Percentiles rank a stretch among this genome's conserved stretches.
These are phyloP conservation scores for Calocybe indica DNA, from an alignment of 768 basidiomycete species.

Conservation along the genomic window DNA sequence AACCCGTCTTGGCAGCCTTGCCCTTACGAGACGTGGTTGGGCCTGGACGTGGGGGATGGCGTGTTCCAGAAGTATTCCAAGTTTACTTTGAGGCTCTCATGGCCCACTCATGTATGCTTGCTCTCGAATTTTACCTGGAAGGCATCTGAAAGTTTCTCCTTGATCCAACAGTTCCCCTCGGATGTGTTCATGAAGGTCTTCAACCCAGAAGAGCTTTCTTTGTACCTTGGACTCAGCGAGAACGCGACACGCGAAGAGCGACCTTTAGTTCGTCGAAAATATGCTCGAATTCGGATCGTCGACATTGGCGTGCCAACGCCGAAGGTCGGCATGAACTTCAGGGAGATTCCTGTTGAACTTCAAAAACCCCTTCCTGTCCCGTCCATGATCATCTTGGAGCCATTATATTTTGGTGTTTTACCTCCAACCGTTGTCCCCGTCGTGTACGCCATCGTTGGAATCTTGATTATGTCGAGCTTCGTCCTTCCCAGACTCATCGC, in stretches of 20 bases:
- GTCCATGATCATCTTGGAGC: conserved; percentile 52
- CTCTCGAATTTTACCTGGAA: background rate
- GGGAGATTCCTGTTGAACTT: conserved; percentile 8
- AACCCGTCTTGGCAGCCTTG: conserved; percentile 14
- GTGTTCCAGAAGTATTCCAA: conserved; percentile 34
- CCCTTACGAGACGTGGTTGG: conserved; percentile 42
- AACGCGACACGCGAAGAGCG: background rate
- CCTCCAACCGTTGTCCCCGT: conserved; percentile 46
- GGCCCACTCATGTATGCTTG: conserved; percentile 48
- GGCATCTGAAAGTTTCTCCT: background rate
- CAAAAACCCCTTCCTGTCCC: conserved; percentile 30
- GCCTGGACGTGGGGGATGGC: conserved; percentile 35
- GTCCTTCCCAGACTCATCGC: conserved; percentile 16
- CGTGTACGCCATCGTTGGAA: conserved; percentile 22
- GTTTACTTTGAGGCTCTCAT: conserved; percentile 49
- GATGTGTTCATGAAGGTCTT: conserved; percentile 35
- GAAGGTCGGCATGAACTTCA: conserved; percentile 2
- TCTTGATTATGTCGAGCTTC: conserved; percentile 15
- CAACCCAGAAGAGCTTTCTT: conserved; percentile 23
- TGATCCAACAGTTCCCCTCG: conserved; percentile 31
- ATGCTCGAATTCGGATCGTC: conserved; percentile 52
- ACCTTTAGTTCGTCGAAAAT: conserved; percentile 33
- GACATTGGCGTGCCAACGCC: conserved; percentile 49
- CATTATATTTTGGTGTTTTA: conserved; percentile 50
- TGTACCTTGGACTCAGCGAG: conserved; percentile 8